Percentiles rank a stretch among this genome's conserved stretches.
phyloP scores from a whole-genome alignment of 352 stramenopile species.

The Phytophthora meadii region DNA sequence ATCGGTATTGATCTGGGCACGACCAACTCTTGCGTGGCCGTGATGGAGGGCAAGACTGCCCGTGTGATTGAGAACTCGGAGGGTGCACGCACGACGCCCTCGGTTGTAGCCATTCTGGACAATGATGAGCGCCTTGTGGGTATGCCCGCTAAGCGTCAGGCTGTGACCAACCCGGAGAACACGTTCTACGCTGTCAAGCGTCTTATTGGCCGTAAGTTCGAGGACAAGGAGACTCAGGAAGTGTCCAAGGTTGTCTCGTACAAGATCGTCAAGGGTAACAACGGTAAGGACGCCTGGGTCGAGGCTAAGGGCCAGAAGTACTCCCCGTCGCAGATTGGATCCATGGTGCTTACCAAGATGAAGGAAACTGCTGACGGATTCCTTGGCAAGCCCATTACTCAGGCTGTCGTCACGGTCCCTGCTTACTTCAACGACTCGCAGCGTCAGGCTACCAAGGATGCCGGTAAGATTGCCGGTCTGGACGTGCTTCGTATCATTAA shows the following conservation, averaged over 20 bases:
- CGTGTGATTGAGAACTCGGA: conserved; percentile 99
- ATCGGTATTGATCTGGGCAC: conserved; percentile 99
- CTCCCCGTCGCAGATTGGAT: conserved; percentile 96
- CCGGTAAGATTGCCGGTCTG: conserved; percentile 66
- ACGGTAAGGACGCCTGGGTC: conserved; percentile 95
- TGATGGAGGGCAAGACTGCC: conserved; percentile 81
- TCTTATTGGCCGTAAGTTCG: conserved; percentile 95
- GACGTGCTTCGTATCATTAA: conserved; percentile 94
- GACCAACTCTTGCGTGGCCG: conserved; percentile 95
- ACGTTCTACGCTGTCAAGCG: conserved; percentile 99
- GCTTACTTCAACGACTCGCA: conserved; percentile 80
- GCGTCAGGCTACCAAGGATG: conserved; percentile 76
- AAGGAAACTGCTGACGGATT: conserved; percentile 87
- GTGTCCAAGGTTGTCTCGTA: conserved; percentile 97
- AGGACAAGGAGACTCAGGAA: conserved; percentile 94
- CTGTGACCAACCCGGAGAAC: conserved; percentile 98
- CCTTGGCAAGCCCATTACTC: conserved; percentile 64
- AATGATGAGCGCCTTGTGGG: conserved; percentile 95
- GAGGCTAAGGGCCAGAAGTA: conserved; percentile 94
- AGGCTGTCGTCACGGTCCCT: conserved; percentile 72
- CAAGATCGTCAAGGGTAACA: conserved; percentile 95
- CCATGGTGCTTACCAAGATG: conserved; percentile 99
- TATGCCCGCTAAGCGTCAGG: conserved; percentile 95
- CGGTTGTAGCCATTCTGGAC: conserved; percentile 95
- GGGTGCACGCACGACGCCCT: conserved; percentile 96